These are phyloP conservation scores for Melastoma malabathricum DNA, from an alignment of 345 rosid genomes.

Conservation along the genomic window DNA sequence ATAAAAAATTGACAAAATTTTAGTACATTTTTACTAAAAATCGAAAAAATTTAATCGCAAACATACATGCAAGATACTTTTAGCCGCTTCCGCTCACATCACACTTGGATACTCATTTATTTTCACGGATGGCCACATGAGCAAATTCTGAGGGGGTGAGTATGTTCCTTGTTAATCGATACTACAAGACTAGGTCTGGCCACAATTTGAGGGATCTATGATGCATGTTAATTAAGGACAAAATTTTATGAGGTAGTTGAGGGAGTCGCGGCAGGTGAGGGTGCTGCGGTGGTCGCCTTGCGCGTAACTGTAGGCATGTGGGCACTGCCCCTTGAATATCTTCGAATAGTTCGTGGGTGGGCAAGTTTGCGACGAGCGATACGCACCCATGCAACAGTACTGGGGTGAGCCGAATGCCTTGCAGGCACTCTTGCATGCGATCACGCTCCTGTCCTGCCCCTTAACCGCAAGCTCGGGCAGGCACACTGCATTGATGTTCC, in stretches of 20 bases:
- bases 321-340: conserved; percentile 16
- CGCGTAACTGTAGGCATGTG: conserved; percentile 23
- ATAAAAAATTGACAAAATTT: no score
- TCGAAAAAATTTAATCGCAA: no score
- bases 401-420: conserved; percentile 13
- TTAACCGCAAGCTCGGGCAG: conserved; percentile 12
- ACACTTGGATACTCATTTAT: no score
- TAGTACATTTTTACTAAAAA: no score
- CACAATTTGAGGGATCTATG: no score
- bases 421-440: conserved; percentile 33
- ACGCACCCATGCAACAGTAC: conserved; percentile 23
- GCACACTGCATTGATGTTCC: conserved; percentile 19
- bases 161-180: no score
- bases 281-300: conserved; percentile 12
- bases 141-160: no score
- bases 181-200: no score
- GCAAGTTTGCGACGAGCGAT: conserved; percentile 7
- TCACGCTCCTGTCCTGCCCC: conserved; percentile 11
- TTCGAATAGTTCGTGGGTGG: conserved; percentile 13
- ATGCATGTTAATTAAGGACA: conserved; percentile 10
- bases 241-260: conserved; percentile 14
- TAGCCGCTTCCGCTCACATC: no score
- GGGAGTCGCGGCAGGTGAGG: no score
- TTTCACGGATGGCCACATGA: no score
- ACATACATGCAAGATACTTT: no score